phyloP scores from a whole-genome alignment of 148 eudicot genomes.

The Rhododendron ferrugineum region DNA sequence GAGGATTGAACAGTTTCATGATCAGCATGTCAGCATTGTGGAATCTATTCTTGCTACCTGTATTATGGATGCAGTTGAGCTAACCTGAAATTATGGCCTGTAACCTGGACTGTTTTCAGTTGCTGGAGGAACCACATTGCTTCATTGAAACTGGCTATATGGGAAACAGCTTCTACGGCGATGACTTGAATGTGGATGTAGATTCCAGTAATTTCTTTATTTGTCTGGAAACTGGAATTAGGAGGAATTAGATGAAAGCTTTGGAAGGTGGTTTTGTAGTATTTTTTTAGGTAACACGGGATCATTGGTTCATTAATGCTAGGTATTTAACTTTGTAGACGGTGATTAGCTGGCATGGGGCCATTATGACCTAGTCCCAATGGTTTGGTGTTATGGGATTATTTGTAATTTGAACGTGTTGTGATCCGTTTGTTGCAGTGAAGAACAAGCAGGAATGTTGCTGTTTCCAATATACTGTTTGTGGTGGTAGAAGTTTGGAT shows the following conservation, averaged over 20 bases:
- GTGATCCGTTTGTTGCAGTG: not conserved
- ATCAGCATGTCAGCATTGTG: not conserved
- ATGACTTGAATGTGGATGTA: not conserved
- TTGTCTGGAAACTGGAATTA: not conserved
- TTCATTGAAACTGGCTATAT: not conserved
- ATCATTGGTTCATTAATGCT: not conserved
- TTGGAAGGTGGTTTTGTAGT: not conserved
- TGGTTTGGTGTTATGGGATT: not conserved
- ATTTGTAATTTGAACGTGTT: not conserved
- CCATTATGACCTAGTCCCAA: not conserved
- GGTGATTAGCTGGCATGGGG: not conserved
- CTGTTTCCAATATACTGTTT: not conserved
- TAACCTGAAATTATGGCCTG: not conserved
- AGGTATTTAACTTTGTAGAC: not conserved
- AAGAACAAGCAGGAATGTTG: not conserved
- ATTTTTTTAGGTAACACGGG: not conserved
- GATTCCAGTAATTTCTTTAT: not conserved
- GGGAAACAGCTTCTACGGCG: not conserved
- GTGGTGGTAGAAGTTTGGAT: not conserved
- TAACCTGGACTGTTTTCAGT: not conserved
- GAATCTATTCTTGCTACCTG: not conserved
- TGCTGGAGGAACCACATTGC: not conserved
- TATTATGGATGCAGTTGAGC: not conserved
- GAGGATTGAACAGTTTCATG: not conserved
- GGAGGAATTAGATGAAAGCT: not conserved